Conservation (phyloP, 2,329 filamentous ascomycete species). For the Drechslera avenae region DNA sequence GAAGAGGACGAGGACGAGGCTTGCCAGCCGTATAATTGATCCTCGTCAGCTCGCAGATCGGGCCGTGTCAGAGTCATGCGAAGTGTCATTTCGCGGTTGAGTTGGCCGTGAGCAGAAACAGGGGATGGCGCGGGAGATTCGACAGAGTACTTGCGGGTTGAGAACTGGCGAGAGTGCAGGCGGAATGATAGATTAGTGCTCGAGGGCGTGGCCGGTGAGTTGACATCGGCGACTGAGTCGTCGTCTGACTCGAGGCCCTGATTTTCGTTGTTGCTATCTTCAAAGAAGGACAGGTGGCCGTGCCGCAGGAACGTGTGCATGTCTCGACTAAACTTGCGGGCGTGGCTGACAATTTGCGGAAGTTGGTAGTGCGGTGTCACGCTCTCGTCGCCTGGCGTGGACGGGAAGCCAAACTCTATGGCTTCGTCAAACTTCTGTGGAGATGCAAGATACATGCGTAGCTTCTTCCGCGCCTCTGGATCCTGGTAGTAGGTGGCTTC, state of each 20-base stretch:
- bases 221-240: constrained; percentile 42
- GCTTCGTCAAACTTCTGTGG: constrained; percentile 96
- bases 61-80: constrained; percentile 93
- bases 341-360: constrained; percentile 45
- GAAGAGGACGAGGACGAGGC: constrained; percentile 20
- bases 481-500: constrained; percentile 85
- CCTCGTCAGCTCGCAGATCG: constrained; percentile 78
- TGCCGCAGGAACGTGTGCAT: constrained; percentile 64
- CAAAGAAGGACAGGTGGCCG: constrained; percentile 56
- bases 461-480: constrained; percentile 82
- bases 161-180: constrained; percentile 36
- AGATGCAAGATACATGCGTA: constrained; percentile 84
- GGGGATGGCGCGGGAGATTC: constrained; percentile 37
- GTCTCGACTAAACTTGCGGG: constrained; percentile 55
- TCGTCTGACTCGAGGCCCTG: constrained; percentile 40
- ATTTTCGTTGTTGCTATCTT: constrained; percentile 38
- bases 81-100: constrained; percentile 86
- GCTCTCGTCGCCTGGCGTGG: constrained; percentile 44
- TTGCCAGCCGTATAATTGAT: constrained; percentile 74
- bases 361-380: constrained; percentile 34
- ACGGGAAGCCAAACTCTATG: constrained; percentile 89
- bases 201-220: constrained; percentile 46
- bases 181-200: constrained; percentile 44
- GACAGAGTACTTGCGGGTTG: constrained; percentile 41
- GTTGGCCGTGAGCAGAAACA: constrained; percentile 24